These are phyloP conservation scores for Solanum hybrid DNA, from an alignment of 305 asterid species.

Conservation along the genomic window DNA sequence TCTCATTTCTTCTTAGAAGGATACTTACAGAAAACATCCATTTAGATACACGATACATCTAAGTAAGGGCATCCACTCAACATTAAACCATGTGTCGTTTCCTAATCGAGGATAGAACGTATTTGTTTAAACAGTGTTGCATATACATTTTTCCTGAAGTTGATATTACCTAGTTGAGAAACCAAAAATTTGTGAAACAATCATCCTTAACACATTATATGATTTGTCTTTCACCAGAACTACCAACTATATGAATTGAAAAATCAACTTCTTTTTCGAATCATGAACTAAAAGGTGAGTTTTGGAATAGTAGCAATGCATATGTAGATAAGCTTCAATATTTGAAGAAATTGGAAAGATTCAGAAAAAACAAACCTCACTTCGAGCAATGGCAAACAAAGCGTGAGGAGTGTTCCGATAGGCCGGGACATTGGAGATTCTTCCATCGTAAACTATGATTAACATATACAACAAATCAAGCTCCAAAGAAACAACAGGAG, in stretches of 20 bases:
- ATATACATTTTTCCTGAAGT: background rate
- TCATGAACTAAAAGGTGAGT: background rate
- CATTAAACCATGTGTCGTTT: background rate
- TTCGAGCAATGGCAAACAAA: slow-evolving; percentile 68
- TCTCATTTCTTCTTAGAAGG: background rate
- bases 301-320: background rate
- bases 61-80: background rate
- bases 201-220: background rate
- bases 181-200: background rate
- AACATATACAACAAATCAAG: background rate
- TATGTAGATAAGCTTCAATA: background rate
- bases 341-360: background rate
- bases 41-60: background rate
- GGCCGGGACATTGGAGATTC: slow-evolving; percentile 44
- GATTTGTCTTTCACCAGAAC: background rate
- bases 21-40: background rate
- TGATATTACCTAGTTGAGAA: background rate
- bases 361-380: slow-evolving; percentile 49
- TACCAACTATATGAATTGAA: background rate
- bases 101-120: background rate
- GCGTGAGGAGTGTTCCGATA: slow-evolving; percentile 86
- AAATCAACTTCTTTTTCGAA: background rate
- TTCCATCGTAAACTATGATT: slow-evolving; percentile 66
- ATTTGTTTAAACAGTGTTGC: background rate
- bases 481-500: background rate